Conservation (phyloP, 1,284 basidiomycete species). For the Calocybe gambosa region DNA sequence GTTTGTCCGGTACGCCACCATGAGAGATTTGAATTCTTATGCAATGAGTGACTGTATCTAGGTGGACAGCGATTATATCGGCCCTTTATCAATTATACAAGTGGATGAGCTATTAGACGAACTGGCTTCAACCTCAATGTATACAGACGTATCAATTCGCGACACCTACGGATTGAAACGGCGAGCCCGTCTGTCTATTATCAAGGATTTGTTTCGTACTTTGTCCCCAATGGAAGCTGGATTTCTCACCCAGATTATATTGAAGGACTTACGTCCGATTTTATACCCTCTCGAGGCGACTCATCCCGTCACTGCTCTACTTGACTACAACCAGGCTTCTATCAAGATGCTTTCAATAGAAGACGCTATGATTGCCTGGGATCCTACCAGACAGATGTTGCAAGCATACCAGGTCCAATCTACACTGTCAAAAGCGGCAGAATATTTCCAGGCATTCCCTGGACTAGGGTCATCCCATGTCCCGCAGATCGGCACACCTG, state of each 20-base stretch:
- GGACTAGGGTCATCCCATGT: conserved; percentile 34
- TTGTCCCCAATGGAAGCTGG: conserved; percentile 57
- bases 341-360: conserved; percentile 51
- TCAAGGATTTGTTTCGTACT: conserved; percentile 46
- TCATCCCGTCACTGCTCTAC: conserved; percentile 44
- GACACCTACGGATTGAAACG: conserved; percentile 18
- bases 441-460: conserved; percentile 37
- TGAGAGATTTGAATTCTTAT: too few species aligned
- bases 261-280: conserved; percentile 77
- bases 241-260: conserved; percentile 75
- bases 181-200: conserved; percentile 35
- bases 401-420: conserved; percentile 49
- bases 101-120: conserved; percentile 67
- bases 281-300: conserved; percentile 58
- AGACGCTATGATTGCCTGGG: conserved; percentile 70
- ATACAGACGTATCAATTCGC: conserved; percentile 44
- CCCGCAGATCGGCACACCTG: conserved; percentile 37
- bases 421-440: conserved; percentile 54
- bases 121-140: conserved; percentile 61
- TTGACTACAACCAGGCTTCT: conserved; percentile 49
- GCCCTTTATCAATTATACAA: conserved; percentile 36
- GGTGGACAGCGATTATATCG: conserved; percentile 21
- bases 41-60: conserved; percentile 11
- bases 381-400: conserved; percentile 50
- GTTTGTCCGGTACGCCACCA: conserved; percentile 31